phyloP scores from a whole-genome alignment of 2,329 filamentous ascomycete genomes.

The Talaromyces pinophilus region DNA sequence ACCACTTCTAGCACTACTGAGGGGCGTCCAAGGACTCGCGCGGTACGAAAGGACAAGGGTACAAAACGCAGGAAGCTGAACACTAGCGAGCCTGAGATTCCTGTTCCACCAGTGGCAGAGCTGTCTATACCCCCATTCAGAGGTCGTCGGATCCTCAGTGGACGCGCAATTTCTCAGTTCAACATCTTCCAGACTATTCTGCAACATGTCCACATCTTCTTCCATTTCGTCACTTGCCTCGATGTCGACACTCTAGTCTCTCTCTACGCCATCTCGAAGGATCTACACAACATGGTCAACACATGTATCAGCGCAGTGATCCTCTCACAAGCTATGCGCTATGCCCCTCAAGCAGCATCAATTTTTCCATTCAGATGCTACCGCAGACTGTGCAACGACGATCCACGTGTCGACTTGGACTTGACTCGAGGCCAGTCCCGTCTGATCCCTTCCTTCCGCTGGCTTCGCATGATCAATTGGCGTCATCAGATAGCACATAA shows the following conservation, averaged over 20 bases:
- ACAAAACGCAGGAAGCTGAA: not conserved
- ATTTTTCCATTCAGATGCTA: constrained; percentile 66
- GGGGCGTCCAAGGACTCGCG: not conserved
- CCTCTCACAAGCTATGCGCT: constrained; percentile 54
- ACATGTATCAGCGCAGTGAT: constrained; percentile 61
- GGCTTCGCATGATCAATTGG: constrained; percentile 66
- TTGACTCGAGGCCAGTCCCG: constrained; percentile 42
- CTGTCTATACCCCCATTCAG: not conserved
- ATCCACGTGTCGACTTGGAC: constrained; percentile 51
- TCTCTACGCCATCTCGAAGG: constrained; percentile 65
- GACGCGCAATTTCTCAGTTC: constrained; percentile 5
- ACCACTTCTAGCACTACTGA: not conserved
- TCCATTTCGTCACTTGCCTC: constrained; percentile 59
- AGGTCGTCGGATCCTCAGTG: not conserved
- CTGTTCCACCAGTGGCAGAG: not conserved
- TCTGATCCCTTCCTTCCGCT: constrained; percentile 64
- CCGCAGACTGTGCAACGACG: constrained; percentile 56
- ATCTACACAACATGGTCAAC: constrained; percentile 64
- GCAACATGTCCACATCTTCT: constrained; percentile 51
- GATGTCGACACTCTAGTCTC: constrained; percentile 59
- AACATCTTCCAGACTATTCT: constrained; percentile 25
- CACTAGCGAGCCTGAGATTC: not conserved
- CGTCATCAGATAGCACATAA: constrained; percentile 60
- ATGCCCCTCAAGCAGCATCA: constrained; percentile 57
- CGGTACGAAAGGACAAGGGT: not conserved